Percentiles rank a stretch among this genome's conserved stretches.
phyloP scores from a whole-genome alignment of 805 yeast genomes.

The Lipomyces starkeyi region DNA sequence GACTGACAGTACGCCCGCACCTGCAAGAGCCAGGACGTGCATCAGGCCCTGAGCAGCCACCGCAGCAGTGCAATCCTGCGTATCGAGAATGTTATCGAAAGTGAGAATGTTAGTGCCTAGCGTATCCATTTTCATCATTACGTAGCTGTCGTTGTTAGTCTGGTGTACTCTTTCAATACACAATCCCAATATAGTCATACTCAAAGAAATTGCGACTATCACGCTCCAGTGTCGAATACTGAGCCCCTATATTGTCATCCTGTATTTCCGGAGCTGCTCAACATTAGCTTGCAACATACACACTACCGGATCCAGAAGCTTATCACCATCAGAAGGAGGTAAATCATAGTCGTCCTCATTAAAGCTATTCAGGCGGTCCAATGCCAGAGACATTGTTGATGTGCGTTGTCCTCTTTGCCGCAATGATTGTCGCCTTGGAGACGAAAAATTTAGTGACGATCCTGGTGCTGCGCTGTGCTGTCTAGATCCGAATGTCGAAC shows the following conservation, averaged over 20 bases:
- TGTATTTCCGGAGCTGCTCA: neutral
- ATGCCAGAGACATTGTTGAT: slow-evolving; percentile 10
- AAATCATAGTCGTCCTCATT: slow-evolving; percentile 9
- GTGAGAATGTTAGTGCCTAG: neutral
- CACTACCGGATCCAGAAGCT: neutral
- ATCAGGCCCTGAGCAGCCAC: slow-evolving; percentile 30
- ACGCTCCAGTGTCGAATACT: slow-evolving; percentile 6
- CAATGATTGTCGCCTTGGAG: neutral
- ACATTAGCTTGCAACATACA: neutral
- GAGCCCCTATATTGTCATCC: neutral
- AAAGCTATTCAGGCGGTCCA: slow-evolving; percentile 2
- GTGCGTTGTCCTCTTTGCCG: slow-evolving; percentile 1
- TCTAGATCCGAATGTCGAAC: slow-evolving; percentile 1
- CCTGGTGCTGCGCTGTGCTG: neutral
- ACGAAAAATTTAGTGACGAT: neutral
- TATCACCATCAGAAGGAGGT: slow-evolving; percentile 1
- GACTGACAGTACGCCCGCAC: slow-evolving; percentile 20
- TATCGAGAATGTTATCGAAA: slow-evolving; percentile 21
- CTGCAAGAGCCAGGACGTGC: slow-evolving; percentile 24
- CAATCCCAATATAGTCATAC: slow-evolving; percentile 12
- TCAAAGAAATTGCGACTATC: slow-evolving; percentile 35
- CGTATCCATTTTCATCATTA: slow-evolving; percentile 21
- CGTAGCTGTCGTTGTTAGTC: slow-evolving; percentile 14
- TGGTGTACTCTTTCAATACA: neutral
- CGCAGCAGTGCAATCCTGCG: slow-evolving; percentile 6